Evolutionary conservation across 345 rosid genomes (phyloP).

Genomic region (Citrus medica): DNA sequence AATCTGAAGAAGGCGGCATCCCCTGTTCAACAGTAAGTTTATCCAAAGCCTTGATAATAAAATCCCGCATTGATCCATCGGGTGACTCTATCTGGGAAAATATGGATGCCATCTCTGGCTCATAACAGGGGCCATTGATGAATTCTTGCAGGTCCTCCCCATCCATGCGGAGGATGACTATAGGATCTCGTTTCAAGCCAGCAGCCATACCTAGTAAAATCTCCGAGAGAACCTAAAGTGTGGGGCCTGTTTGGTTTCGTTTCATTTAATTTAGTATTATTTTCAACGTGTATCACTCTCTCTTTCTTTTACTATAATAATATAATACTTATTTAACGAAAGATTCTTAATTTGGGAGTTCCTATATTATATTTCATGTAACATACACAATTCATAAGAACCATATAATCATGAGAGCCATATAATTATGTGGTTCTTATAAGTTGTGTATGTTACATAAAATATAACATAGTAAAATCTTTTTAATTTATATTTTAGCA

Average conservation of each 20-base stretch:
- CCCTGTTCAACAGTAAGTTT: constrained; percentile 88
- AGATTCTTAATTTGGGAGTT: no score
- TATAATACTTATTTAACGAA: no score
- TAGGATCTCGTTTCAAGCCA: constrained; percentile 91
- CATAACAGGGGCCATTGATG: constrained; percentile 59
- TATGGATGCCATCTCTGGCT: constrained; percentile 56
- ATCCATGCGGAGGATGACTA: constrained; percentile 87
- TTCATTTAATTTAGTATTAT: not conserved
- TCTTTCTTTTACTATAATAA: no score
- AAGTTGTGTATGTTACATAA: no score
- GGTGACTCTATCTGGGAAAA: constrained; percentile 45
- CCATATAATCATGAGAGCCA: no score
- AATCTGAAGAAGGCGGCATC: constrained; percentile 79
- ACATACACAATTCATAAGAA: no score
- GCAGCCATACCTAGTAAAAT: constrained; percentile 92
- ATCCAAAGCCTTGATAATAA: constrained; percentile 52
- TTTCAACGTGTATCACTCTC: not conserved
- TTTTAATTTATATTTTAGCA: no score
- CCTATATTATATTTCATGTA: no score
- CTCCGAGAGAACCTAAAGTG: constrained; percentile 60
- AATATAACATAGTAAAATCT: no score
- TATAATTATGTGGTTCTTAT: no score
- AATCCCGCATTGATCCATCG: constrained; percentile 43
- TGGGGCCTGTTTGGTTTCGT: constrained; percentile 21
- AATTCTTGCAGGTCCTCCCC: constrained; percentile 92